Percentiles rank a stretch among this genome's conserved stretches.
Evolutionary conservation across 441 rosid species (phyloP).

Genomic region (Cnidoscolus chayamansa): DNA sequence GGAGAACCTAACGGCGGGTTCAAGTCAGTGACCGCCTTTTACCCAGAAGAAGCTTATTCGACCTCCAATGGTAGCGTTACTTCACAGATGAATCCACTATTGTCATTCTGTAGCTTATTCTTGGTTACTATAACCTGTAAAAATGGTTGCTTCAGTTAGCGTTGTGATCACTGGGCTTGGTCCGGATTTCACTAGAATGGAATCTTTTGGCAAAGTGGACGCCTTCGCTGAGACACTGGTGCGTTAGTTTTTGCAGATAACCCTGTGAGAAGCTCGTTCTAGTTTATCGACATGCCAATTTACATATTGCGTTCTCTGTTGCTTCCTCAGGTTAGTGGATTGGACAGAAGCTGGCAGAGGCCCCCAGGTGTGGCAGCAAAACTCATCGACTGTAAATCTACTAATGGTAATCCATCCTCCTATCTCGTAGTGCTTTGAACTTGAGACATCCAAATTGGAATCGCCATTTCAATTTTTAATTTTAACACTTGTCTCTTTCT

Average conservation of each 20-base stretch:
- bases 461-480: not conserved
- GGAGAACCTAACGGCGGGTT: slow-evolving; percentile 77
- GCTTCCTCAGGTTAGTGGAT: slow-evolving; percentile 61
- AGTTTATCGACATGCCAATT: not conserved
- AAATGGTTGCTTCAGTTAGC: slow-evolving; percentile 40
- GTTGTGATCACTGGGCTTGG: slow-evolving; percentile 86
- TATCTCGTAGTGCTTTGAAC: not conserved
- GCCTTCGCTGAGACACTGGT: slow-evolving; percentile 89
- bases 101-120: not conserved
- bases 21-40: slow-evolving; percentile 86
- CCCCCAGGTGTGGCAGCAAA: slow-evolving; percentile 85
- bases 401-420: slow-evolving; percentile 50
- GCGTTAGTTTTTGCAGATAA: slow-evolving; percentile 21
- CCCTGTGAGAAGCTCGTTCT: not conserved
- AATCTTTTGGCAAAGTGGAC: slow-evolving; percentile 93
- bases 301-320: not conserved
- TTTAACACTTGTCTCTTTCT: too few species aligned
- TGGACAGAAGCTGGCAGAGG: slow-evolving; percentile 92
- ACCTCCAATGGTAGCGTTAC: slow-evolving; percentile 75
- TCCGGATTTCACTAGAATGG: slow-evolving; percentile 85
- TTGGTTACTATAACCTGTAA: not conserved
- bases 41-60: slow-evolving; percentile 48
- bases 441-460: not conserved
- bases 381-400: slow-evolving; percentile 58
- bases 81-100: not conserved